These are phyloP conservation scores for Penicillium lagena DNA, from an alignment of 495 filamentous ascomycete genomes.

Conservation along the genomic window DNA sequence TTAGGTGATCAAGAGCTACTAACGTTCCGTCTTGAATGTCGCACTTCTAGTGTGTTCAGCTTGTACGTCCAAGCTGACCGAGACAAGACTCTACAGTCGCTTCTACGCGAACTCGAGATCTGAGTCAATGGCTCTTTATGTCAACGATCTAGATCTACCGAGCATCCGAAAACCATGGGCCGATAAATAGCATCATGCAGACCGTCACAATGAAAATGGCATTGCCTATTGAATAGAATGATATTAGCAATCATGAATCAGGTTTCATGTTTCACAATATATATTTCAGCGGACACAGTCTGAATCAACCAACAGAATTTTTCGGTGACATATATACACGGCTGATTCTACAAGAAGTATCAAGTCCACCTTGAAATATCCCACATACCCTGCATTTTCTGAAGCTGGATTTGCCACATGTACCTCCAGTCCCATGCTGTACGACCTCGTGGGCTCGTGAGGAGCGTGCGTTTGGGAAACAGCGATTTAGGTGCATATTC, in stretches of 20 bases:
- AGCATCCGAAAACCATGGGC: background rate
- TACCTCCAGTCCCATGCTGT: conserved; percentile 5
- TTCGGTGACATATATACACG: no score
- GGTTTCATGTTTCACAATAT: no score
- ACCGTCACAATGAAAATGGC: no score
- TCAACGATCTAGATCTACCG: background rate
- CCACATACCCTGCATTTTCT: no score
- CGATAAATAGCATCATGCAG: no score
- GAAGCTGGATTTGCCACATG: no score
- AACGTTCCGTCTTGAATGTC: background rate
- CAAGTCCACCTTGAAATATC: no score
- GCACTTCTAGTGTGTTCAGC: background rate
- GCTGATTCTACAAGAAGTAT: no score
- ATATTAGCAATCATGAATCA: no score
- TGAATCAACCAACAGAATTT: no score
- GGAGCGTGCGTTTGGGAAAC: background rate
- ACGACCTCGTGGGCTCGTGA: conserved; percentile 6
- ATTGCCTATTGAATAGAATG: no score
- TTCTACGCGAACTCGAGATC: background rate
- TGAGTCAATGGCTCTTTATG: conserved; percentile 3
- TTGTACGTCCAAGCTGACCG: background rate
- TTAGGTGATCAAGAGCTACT: background rate
- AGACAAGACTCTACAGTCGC: background rate
- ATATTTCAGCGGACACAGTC: no score
- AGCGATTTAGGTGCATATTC: conserved; percentile 5